Evolutionary conservation across 805 yeast species (phyloP), one percentile per base, ranked within the genome.

Genomic region (Metschnikowia matae): DNA sequence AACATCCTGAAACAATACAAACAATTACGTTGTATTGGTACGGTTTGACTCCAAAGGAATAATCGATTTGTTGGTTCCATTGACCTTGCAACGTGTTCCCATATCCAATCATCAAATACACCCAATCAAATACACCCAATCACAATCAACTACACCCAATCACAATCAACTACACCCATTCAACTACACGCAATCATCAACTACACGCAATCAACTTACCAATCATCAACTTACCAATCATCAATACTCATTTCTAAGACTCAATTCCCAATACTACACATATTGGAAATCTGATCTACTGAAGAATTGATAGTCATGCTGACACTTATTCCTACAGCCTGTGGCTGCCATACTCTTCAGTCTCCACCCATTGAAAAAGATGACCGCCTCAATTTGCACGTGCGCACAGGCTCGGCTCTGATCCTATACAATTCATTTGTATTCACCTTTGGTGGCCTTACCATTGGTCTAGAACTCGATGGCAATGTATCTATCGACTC

Each of bases 351-450:
- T 63, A 60, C 76, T 2, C 62, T 85, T 47, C 72, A 70, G 40
- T 69, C 83, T 55, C 91, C 91, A 5, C 73, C 75, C 5, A 58
- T 67, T 11, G 81, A 75, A 46, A 75, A 71, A 33, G 87, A 81
- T 56, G 80, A 79, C 50, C 69, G 86, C 29, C 62, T 74, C 40
- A 75, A 80, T 50, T 67, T 85, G 53, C 81, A 81, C 48, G 78
- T 78, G 42, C 72, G 92, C 50, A 83, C 89, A 1, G 94, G 94
- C 14, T 80, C 89, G 1, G 81, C 89, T 0, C 68, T 82, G 1
- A 69, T 77, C 1, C 70, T 83, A 23, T 72, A 77, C 35, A 78
- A 82, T 57, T 85, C 91, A 5, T 71, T 82, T 45, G 71, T 86
- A 1, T 77, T 83, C 31, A 83, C 81, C 0, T 80, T 73, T 62